A percentile compares a stretch with the other conserved stretches of the same genome.
Evolutionary conservation across 2,329 filamentous ascomycete genomes (phyloP).

Genomic region (Epichloe typhina): DNA sequence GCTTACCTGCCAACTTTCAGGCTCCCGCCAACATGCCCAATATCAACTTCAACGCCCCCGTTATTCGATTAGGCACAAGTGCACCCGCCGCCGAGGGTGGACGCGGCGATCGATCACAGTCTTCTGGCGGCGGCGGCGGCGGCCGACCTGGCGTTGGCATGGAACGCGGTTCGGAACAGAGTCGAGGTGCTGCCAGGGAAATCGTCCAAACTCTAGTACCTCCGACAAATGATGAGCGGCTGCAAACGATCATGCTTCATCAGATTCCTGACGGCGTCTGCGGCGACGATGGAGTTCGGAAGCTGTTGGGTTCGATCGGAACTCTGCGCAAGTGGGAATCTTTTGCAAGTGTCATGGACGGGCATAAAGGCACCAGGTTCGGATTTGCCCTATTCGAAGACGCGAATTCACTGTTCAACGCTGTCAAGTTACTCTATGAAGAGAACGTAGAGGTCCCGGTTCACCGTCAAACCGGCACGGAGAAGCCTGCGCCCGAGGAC

Average conservation of each 20-base stretch:
- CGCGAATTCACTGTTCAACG: slow-evolving; percentile 71
- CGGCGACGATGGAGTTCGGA: slow-evolving; percentile 67
- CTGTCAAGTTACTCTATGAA: slow-evolving; percentile 72
- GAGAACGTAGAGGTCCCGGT: slow-evolving; percentile 72
- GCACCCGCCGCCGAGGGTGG: slow-evolving; percentile 38
- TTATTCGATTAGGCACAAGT: slow-evolving; percentile 84
- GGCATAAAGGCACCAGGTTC: slow-evolving; percentile 73
- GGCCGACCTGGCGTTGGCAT: slow-evolving; percentile 41
- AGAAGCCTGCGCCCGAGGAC: slow-evolving; percentile 26
- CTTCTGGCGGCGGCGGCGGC: slow-evolving; percentile 13
- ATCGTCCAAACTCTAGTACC: slow-evolving; percentile 61
- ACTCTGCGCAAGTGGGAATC: slow-evolving; percentile 76
- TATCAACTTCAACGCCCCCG: slow-evolving; percentile 95
- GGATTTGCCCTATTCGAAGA: slow-evolving; percentile 96
- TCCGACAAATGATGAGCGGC: slow-evolving; percentile 78
- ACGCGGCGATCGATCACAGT: slow-evolving; percentile 25
- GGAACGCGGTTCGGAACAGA: slow-evolving; percentile 54
- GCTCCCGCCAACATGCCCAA: slow-evolving; percentile 85
- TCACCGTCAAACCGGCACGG: slow-evolving; percentile 52
- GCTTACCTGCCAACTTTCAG: slow-evolving; percentile 74
- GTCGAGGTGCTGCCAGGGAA: slow-evolving; percentile 54
- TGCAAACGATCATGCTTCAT: slow-evolving; percentile 81
- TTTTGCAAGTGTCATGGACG: slow-evolving; percentile 43
- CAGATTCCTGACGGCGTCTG: slow-evolving; percentile 69
- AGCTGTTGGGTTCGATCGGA: slow-evolving; percentile 63